Conservation (phyloP, 2,329 filamentous ascomycete species). For the Venturia asperata region DNA sequence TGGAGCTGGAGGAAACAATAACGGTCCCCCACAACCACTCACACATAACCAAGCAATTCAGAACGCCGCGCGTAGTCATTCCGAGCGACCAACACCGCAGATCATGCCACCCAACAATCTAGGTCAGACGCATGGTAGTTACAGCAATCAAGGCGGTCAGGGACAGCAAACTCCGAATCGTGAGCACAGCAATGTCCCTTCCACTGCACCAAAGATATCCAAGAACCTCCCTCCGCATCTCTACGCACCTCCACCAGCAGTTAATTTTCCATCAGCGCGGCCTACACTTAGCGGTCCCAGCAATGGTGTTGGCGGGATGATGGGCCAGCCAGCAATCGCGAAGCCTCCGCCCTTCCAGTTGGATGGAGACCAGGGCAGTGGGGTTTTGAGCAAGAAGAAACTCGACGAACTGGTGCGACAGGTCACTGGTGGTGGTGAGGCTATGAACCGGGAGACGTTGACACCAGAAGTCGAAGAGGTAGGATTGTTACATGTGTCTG, state of each 20-base stretch:
- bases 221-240: conserved; percentile 58
- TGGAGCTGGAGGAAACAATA: conserved; percentile 24
- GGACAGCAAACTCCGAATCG: conserved; percentile 23
- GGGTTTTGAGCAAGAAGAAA: conserved; percentile 96
- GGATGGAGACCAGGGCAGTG: conserved; percentile 66
- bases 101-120: not conserved
- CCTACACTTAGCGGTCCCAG: conserved; percentile 78
- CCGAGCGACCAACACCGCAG: conserved; percentile 27
- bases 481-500: conserved; percentile 29
- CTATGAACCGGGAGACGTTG: conserved; percentile 67
- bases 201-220: conserved; percentile 48
- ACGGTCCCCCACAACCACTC: conserved; percentile 33
- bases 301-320: conserved; percentile 68
- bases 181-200: conserved; percentile 16
- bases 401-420: conserved; percentile 91
- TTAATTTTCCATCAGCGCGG: conserved; percentile 57
- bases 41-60: conserved; percentile 40
- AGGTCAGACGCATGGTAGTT: conserved; percentile 21
- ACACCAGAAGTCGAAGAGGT: conserved; percentile 96
- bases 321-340: conserved; percentile 77
- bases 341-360: conserved; percentile 79
- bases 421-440: conserved; percentile 74
- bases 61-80: conserved; percentile 36
- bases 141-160: conserved; percentile 27
- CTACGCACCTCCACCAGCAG: conserved; percentile 65